Percentiles rank a stretch among this genome's conserved stretches.
These are phyloP conservation scores for Calonectria hongkongensis DNA, from an alignment of 2,329 filamentous ascomycete species.

Conservation along the genomic window DNA sequence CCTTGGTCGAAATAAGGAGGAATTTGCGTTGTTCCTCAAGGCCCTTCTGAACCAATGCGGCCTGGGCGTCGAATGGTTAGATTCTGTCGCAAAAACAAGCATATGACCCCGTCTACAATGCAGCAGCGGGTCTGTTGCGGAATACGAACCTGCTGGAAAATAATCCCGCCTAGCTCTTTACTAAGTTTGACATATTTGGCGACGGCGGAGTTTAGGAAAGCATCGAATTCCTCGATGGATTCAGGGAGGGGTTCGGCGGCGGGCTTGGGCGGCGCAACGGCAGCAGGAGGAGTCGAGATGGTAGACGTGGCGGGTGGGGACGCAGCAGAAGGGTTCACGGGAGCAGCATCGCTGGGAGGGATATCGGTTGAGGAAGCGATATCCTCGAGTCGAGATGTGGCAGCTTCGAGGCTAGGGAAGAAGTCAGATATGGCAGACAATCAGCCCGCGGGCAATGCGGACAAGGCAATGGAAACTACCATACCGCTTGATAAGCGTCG, in stretches of 20 bases:
- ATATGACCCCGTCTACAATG: not conserved
- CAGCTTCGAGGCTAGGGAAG: slow-evolving; percentile 90
- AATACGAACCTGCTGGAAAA: slow-evolving; percentile 84
- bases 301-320: slow-evolving; percentile 57
- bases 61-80: slow-evolving; percentile 58
- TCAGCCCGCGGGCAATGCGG: not conserved
- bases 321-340: slow-evolving; percentile 63
- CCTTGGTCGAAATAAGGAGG: slow-evolving; percentile 89
- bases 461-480: slow-evolving; percentile 1
- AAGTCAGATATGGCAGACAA: slow-evolving; percentile 64
- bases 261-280: slow-evolving; percentile 59
- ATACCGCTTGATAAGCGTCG: slow-evolving; percentile 98
- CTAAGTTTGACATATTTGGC: slow-evolving; percentile 87
- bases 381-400: slow-evolving; percentile 96
- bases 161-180: slow-evolving; percentile 83
- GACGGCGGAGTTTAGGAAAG: slow-evolving; percentile 83
- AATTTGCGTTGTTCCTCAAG: slow-evolving; percentile 93
- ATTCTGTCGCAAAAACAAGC: not conserved
- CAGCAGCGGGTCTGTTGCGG: not conserved
- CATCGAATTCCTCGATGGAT: slow-evolving; percentile 91
- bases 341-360: slow-evolving; percentile 68
- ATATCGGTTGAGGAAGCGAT: slow-evolving; percentile 87
- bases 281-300: slow-evolving; percentile 58
- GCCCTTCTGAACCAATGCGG: slow-evolving; percentile 73
- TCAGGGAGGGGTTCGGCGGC: slow-evolving; percentile 79